Evolutionary conservation across 768 basidiomycete genomes (phyloP).

Genomic region (Kwoniella mangroviensis): DNA sequence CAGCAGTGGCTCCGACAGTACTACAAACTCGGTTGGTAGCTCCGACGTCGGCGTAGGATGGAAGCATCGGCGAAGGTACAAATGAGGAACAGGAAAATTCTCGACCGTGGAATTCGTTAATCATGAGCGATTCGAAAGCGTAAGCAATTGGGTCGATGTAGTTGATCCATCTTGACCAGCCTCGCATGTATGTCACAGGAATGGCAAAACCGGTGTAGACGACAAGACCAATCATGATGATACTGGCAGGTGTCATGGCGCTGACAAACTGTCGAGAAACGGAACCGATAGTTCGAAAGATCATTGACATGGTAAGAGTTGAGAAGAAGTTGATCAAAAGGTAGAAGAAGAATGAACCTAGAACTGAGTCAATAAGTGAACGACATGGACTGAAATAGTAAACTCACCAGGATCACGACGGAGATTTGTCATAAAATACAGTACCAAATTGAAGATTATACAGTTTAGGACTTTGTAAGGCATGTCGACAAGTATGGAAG

Average conservation of each 20-base stretch:
- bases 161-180: slow-evolving; percentile 61
- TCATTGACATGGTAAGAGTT: slow-evolving; percentile 63
- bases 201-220: slow-evolving; percentile 68
- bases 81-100: slow-evolving; percentile 60
- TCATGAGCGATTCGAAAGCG: slow-evolving; percentile 77
- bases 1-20: slow-evolving; percentile 48
- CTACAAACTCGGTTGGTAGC: slow-evolving; percentile 43
- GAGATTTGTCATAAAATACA: slow-evolving; percentile 62
- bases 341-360: slow-evolving; percentile 62
- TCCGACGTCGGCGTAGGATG: slow-evolving; percentile 42
- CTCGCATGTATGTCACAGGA: slow-evolving; percentile 56
- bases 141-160: slow-evolving; percentile 78
- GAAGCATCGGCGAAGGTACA: slow-evolving; percentile 43
- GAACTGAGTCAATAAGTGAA: no score
- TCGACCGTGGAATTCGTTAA: slow-evolving; percentile 81
- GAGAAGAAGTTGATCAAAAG: slow-evolving; percentile 65
- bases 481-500: slow-evolving; percentile 56
- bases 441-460: slow-evolving; percentile 56
- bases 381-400: slow-evolving; percentile 57
- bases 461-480: slow-evolving; percentile 53
- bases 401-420: slow-evolving; percentile 60
- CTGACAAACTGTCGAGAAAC: slow-evolving; percentile 70
- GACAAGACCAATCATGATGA: slow-evolving; percentile 76
- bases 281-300: slow-evolving; percentile 66
- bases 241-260: slow-evolving; percentile 64